Evolutionary conservation across 441 rosid genomes (phyloP), one percentile per base, ranked within the genome.

Genomic region (Aleurites moluccanus): DNA sequence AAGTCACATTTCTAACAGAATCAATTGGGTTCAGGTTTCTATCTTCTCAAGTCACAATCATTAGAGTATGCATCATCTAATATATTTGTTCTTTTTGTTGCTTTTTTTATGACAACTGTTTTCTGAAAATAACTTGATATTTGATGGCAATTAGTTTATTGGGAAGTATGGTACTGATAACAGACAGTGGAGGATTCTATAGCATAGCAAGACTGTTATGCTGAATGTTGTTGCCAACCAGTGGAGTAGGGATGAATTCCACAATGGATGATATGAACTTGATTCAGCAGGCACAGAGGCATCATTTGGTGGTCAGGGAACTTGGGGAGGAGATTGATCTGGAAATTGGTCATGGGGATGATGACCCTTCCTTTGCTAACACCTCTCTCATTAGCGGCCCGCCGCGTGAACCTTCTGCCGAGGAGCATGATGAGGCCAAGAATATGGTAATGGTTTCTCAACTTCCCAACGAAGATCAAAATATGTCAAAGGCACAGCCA

Each of bases 301-400:
- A 96, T 86, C 97, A 89, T 79, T 85, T 93, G 74, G 93, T 96
- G 69, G 99, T 92, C 65, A 86, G 93, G 79, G 96, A 96, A 79
- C 82, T 96, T 50, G 98, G 98, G 57, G 99, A 93, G 85, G 99
- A 93, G 85, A 96, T 96, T 76, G 98, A 96, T 89, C 84, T 94
- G 81, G 98, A 96, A 83, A 93, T 93, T 84, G 96, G 98, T 74
- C 97, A 91, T 18, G 98, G 96, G 52, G 98, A 94, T 40, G 98
- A 91, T 78, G 97, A 93, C 16, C 88, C 95, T 25, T 83, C 98
- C 64, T 96, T 93, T 84, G 88, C 91, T 62, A 91, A 68, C 84
- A 89, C 88, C 62, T 85, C 96, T 67, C 85, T 96, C 70, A 87
- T 93, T 4, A 82, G 94, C 7, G 96, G 86, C 69, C 79, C 88